Conservation (phyloP, 768 basidiomycete genomes). For the Epithele typhae region DNA sequence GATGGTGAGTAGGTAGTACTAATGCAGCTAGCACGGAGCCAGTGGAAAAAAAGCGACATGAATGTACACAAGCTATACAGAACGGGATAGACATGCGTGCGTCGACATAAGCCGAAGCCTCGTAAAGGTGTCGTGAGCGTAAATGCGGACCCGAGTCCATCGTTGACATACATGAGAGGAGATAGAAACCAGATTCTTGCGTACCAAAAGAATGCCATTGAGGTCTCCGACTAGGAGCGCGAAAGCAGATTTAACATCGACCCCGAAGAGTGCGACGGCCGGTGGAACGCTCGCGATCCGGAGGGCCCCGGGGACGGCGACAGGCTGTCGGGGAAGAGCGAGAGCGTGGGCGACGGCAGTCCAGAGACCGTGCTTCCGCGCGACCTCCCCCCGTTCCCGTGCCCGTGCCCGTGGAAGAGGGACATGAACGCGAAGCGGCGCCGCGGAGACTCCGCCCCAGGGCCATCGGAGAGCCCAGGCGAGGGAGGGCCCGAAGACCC, state of each 20-base stretch:
- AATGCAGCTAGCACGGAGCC: too few species aligned
- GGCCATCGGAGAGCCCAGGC: neutral
- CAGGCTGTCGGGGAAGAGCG: neutral
- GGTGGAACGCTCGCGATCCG: slow-evolving; percentile 2
- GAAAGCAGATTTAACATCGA: slow-evolving; percentile 9
- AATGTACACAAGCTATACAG: too few species aligned
- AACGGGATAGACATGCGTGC: too few species aligned
- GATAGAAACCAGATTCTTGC: too few species aligned
- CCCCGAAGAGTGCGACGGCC: slow-evolving; percentile 7
- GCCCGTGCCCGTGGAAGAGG: slow-evolving; percentile 1
- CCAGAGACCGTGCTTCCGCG: slow-evolving; percentile 2
- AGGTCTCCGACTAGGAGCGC: slow-evolving; percentile 7
- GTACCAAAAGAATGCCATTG: too few species aligned
- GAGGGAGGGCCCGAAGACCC: neutral
- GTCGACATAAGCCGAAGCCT: too few species aligned
- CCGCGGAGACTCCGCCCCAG: slow-evolving; percentile 10
- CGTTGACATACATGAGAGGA: too few species aligned
- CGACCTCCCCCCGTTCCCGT: neutral
- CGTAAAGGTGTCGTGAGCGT: too few species aligned
- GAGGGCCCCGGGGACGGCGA: too few species aligned
- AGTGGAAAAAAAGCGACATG: too few species aligned
- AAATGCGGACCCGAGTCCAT: too few species aligned
- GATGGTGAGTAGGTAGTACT: too few species aligned
- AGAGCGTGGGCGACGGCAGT: neutral
- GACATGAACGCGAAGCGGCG: slow-evolving; percentile 12